Evolutionary conservation across 2,329 filamentous ascomycete genomes (phyloP).

Genomic region (Stemphylium lycopersici): DNA sequence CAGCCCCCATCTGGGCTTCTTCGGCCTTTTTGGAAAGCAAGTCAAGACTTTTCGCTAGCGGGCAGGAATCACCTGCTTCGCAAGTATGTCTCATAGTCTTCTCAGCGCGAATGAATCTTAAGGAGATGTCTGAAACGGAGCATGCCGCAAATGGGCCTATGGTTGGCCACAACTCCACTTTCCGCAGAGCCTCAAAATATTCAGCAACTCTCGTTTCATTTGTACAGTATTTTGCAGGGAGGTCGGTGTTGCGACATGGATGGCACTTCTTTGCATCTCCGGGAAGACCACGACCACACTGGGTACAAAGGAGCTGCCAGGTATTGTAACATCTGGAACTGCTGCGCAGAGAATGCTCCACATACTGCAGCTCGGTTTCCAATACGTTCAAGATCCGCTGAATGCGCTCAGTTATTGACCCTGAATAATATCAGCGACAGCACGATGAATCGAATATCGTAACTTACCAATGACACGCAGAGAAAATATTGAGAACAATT

Average conservation of each 20-base stretch:
- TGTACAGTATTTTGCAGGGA: conserved; percentile 1
- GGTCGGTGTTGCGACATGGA: conserved; percentile 6
- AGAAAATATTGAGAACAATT: not conserved
- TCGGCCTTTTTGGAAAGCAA: not conserved
- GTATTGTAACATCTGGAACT: not conserved
- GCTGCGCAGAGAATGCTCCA: not conserved
- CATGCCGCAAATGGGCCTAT: not conserved
- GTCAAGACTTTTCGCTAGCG: not conserved
- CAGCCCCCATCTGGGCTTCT: not conserved
- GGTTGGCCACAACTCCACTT: conserved; percentile 7
- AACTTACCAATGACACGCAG: not conserved
- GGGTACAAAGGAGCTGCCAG: not conserved
- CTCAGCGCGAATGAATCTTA: not conserved
- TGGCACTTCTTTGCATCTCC: conserved; percentile 9
- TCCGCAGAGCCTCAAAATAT: conserved; percentile 3
- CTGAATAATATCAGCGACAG: not conserved
- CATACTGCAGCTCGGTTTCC: not conserved
- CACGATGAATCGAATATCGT: not conserved
- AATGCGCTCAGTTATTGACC: not conserved
- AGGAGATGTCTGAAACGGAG: not conserved
- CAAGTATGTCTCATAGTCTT: conserved; percentile 2
- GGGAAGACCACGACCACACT: conserved; percentile 1
- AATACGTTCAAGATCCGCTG: not conserved
- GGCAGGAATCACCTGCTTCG: not conserved
- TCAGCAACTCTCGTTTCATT: conserved; percentile 8